A percentile compares a stretch with the other conserved stretches of the same genome.
These are phyloP conservation scores for Talaromyces sp. DNA, from an alignment of 2,329 filamentous ascomycete species.

Conservation along the genomic window DNA sequence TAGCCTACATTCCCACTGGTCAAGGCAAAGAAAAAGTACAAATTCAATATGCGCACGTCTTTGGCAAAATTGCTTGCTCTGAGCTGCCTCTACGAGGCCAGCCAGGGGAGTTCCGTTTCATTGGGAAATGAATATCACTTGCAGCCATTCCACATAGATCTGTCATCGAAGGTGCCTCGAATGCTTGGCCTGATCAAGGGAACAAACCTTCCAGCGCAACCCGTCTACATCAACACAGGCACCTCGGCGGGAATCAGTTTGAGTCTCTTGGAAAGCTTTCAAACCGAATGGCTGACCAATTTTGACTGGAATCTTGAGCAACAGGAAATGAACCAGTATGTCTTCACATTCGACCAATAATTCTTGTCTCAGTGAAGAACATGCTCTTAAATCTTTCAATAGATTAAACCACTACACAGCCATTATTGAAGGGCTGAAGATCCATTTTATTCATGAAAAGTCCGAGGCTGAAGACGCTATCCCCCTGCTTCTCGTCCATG, in stretches of 20 bases:
- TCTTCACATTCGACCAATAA: neutral
- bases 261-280: neutral
- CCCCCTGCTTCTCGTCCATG: conserved; percentile 46
- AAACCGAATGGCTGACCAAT: neutral
- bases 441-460: conserved; percentile 52
- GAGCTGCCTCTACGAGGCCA: neutral
- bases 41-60: neutral
- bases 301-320: neutral
- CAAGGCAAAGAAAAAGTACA: neutral
- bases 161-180: neutral
- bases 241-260: neutral
- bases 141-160: conserved; percentile 3
- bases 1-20: neutral
- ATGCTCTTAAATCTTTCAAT: neutral
- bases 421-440: conserved; percentile 10
- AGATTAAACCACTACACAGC: neutral
- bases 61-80: neutral
- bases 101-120: neutral
- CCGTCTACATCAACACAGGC: neutral
- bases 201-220: neutral
- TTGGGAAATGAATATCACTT: neutral
- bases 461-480: conserved; percentile 47
- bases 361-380: neutral
- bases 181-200: neutral
- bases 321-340: neutral